A percentile compares a stretch with the other conserved stretches of the same genome.
Evolutionary conservation across 768 basidiomycete species (phyloP).

Genomic region (Naganishia onofrii): DNA sequence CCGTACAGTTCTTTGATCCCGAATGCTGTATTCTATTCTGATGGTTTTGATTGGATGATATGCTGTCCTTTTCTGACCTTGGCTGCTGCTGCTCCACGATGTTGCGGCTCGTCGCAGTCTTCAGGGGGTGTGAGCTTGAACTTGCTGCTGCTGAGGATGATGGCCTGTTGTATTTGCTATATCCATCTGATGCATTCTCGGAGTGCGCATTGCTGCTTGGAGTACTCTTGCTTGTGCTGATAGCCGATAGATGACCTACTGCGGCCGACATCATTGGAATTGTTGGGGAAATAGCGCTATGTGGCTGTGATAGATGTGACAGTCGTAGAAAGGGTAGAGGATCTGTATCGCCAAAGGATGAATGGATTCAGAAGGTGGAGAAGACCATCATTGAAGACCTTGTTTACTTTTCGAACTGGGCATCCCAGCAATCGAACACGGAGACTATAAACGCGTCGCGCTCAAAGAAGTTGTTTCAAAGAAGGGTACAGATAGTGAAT

Average conservation of each 20-base stretch:
- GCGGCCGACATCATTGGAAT: neutral
- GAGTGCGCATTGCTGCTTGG: neutral
- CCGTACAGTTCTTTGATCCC: neutral
- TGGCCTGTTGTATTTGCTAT: neutral
- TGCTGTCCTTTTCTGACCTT: neutral
- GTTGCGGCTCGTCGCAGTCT: neutral
- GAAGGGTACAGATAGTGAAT: no score
- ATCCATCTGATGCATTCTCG: slow-evolving; percentile 5
- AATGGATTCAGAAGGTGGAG: no score
- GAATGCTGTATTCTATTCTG: neutral
- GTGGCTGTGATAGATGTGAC: no score
- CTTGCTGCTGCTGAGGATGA: slow-evolving; percentile 9
- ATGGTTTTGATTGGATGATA: no score
- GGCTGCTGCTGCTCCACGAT: neutral
- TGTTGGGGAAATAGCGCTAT: neutral
- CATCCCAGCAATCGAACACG: neutral
- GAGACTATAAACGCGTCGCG: neutral
- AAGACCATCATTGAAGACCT: no score
- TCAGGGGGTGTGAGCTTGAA: neutral
- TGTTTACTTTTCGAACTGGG: neutral
- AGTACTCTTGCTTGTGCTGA: slow-evolving; percentile 1
- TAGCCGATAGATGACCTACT: neutral
- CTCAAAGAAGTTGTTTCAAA: no score
- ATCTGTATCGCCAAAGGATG: neutral
- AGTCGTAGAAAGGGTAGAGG: no score